Evolutionary conservation across 106 monocot species (phyloP), one percentile per base, ranked within the genome.

Genomic region (Hemerocallis citrina): DNA sequence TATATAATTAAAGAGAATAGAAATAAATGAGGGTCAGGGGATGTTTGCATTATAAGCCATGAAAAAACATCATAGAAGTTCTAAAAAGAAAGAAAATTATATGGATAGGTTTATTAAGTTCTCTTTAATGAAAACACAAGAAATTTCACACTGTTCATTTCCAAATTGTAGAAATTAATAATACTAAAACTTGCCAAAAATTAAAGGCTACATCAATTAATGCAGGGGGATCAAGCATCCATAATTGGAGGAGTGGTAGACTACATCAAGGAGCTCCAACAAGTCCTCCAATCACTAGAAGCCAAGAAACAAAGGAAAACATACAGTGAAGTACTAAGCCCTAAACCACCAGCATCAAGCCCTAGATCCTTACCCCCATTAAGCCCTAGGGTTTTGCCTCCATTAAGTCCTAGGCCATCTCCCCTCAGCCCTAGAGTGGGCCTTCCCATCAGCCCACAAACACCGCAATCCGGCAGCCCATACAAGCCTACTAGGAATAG

Each of bases 261-360:
- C 24, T 92, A 87, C 77, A 87, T 92, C 77, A 92, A 83, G 68
- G 92, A 92, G 51, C 65, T 92, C 14, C 92, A 92, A 29, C 92
- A 86, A 58, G 67, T 92, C 6, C 60, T 92, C 23, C 79, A 75
- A 37, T 83, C 80, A 6, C 46, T 89, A 56, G 84, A 94, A 57
- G 80, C 85, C 44, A 85, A 89, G 79, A 94, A 89, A 62, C 80
- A 89, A 32, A 77, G 94, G 61, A 95, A 86, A 67, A 68, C 46
- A 4, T 89, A 85, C 73, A 86, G 75, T 13, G 89, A 85, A 15
- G 85, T 76, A 19, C 75, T 85, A 12, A 94, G 94, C 57, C 94
- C 94, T 35, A 69, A 88, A 17, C 75, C 77, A 15, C 33, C 73
- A 4, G 31, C 49, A 4, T 76, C 73, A 15, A 79, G 79, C 57